A percentile compares a stretch with the other conserved stretches of the same genome.
phyloP scores from a whole-genome alignment of 805 yeast genomes.

The Candida namnaoensis region DNA sequence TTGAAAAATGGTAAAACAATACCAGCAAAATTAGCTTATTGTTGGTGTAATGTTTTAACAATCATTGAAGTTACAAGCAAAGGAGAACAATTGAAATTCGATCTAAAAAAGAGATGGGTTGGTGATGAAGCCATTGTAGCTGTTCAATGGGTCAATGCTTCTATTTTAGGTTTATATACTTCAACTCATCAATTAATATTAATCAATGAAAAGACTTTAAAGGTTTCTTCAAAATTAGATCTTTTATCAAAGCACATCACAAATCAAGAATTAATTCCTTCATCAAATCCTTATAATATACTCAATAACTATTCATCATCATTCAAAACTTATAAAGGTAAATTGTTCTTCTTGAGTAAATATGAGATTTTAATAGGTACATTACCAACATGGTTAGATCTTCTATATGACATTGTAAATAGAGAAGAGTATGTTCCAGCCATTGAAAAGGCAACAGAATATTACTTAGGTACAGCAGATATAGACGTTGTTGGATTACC shows the following conservation, averaged over 20 bases:
- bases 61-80: conserved; percentile 37
- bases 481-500: conserved; percentile 54
- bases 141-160: conserved; percentile 46
- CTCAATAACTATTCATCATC: conserved; percentile 13
- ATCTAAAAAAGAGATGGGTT: conserved; percentile 31
- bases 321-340: conserved; percentile 30
- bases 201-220: conserved; percentile 30
- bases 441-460: conserved; percentile 42
- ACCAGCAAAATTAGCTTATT: conserved; percentile 50
- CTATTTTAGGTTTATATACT: conserved; percentile 32
- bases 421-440: conserved; percentile 45
- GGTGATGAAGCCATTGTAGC: conserved; percentile 42
- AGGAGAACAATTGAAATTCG: conserved; percentile 25
- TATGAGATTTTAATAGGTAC: conserved; percentile 50
- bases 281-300: conserved; percentile 1
- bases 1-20: conserved; percentile 13
- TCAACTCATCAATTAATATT: conserved; percentile 35
- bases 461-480: conserved; percentile 40
- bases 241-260: conserved; percentile 23
- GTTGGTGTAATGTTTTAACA: conserved; percentile 58
- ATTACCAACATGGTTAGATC: conserved; percentile 64
- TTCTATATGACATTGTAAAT: conserved; percentile 37
- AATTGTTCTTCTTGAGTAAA: conserved; percentile 43
- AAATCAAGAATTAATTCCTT: conserved; percentile 21
- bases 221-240: conserved; percentile 14